Percentiles rank a stretch among this genome's conserved stretches.
These are phyloP conservation scores for Ceratocystis albifundus DNA, from an alignment of 2,329 filamentous ascomycete species.

Conservation along the genomic window DNA sequence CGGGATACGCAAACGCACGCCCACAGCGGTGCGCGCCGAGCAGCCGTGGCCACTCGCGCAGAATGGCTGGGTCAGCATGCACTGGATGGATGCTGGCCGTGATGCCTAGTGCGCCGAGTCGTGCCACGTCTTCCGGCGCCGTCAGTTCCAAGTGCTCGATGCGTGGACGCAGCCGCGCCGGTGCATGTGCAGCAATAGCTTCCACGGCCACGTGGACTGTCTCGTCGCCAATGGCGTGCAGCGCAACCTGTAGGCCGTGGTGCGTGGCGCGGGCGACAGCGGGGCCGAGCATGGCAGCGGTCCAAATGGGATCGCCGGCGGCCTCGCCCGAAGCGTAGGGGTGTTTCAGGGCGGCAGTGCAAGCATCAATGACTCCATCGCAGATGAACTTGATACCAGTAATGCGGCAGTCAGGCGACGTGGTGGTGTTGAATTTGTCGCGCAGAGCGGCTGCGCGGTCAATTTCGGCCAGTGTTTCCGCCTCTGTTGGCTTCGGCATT, in stretches of 20 bases:
- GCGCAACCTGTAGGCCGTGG: slow-evolving; percentile 47
- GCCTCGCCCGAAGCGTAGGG: slow-evolving; percentile 43
- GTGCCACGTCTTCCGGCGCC: slow-evolving; percentile 41
- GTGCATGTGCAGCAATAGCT: slow-evolving; percentile 36
- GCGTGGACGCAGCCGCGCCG: slow-evolving; percentile 42
- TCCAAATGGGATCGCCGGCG: slow-evolving; percentile 43
- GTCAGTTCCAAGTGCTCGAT: slow-evolving; percentile 56
- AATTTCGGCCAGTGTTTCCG: slow-evolving; percentile 38
- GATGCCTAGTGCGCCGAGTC: slow-evolving; percentile 48
- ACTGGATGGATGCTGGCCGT: slow-evolving; percentile 49
- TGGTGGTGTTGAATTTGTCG: slow-evolving; percentile 29
- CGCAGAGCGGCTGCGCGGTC: slow-evolving; percentile 39
- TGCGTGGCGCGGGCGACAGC: slow-evolving; percentile 44
- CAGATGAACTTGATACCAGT: slow-evolving; percentile 54
- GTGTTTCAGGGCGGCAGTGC: slow-evolving; percentile 49
- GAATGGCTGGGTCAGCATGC: slow-evolving; percentile 49
- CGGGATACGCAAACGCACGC: slow-evolving; percentile 51
- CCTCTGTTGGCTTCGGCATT: slow-evolving; percentile 35
- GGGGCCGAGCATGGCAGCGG: slow-evolving; percentile 38
- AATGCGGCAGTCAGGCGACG: slow-evolving; percentile 36
- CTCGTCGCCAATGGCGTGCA: slow-evolving; percentile 54
- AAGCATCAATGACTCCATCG: slow-evolving; percentile 54
- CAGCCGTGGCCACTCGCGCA: slow-evolving; percentile 49
- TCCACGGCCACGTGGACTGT: slow-evolving; percentile 49
- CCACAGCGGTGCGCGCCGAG: slow-evolving; percentile 43